Evolutionary conservation across 2,329 filamentous ascomycete species (phyloP), one percentile per base, ranked within the genome.

Genomic region (Phaeosphaeria sp.): DNA sequence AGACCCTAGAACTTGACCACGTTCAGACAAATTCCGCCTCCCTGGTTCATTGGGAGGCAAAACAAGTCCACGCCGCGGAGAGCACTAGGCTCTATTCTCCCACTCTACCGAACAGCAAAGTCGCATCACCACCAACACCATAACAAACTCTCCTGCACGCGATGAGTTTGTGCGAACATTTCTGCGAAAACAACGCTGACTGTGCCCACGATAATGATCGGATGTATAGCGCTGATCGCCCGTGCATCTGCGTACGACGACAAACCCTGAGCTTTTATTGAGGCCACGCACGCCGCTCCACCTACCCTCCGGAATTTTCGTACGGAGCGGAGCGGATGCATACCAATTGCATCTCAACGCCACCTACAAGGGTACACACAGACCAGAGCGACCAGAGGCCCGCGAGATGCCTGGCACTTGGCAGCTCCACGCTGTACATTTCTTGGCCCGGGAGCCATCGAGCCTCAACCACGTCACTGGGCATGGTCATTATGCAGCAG

Each of bases 381-480:
- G 22, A 27, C 44, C 21, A 25, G 44, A 46, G 17, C 44, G 44
- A 22, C 22, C 9, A 46, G 22, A 27, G 44, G 44, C 27, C 44
- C 17, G 22, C 44, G 9, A 23, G 44, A 46, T 41, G 48, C 33
- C 27, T 42, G 48, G 48, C 33, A 27, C 50, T 53, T 50, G 55
- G 55, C 27, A 42, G 60, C 57, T 63, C 60, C 46, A 52, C 60
- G 51, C 44, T 56, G 52, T 53, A 58, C 44, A 56, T 20, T 39
- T 23, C 56, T 59, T 57, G 54, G 56, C 50, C 41, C 22, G 33
- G 33, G 59, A 62, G 59, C 56, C 4, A 18, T 43, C 20, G 41
- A 18, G n/a, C 3, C 54, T 61, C 51, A 57, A 55, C 54, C 61
- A 59, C 61, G 61, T 64, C 61, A 64, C 22, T 23, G 52, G n/a